A percentile compares a stretch with the other conserved stretches of the same genome.
These are phyloP conservation scores for Penicillium angulare DNA, from an alignment of 495 filamentous ascomycete genomes.

Conservation along the genomic window DNA sequence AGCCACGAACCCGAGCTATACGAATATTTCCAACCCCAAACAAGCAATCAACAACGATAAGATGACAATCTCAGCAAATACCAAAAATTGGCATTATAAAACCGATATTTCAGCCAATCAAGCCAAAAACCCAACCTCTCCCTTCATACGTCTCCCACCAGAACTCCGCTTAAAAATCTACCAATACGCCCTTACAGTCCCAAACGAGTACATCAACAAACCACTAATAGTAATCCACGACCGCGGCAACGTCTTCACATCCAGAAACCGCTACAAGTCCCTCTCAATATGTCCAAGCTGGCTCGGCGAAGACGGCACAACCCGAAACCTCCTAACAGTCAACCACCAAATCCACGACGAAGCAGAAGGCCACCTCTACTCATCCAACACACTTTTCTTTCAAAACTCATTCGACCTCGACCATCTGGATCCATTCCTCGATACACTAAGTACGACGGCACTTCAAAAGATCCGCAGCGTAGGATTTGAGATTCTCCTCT, in stretches of 20 bases:
- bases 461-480: conserved; percentile 36
- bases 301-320: conserved; percentile 32
- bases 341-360: conserved; percentile 45
- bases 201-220: conserved; percentile 36
- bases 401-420: conserved; percentile 40
- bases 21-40: too few relatives aligned
- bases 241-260: conserved; percentile 32
- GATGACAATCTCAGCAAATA: too few relatives aligned
- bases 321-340: conserved; percentile 28
- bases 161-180: conserved; percentile 45
- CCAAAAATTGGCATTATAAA: too few relatives aligned
- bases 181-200: conserved; percentile 35
- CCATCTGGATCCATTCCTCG: conserved; percentile 34
- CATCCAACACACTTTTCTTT: conserved; percentile 41
- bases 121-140: neutral
- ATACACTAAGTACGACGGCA: conserved; percentile 34
- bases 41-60: too few relatives aligned
- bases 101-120: too few relatives aligned
- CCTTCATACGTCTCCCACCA: conserved; percentile 31
- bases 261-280: conserved; percentile 30
- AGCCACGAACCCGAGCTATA: too few relatives aligned
- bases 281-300: conserved; percentile 41
- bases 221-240: conserved; percentile 37
- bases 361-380: conserved; percentile 40
- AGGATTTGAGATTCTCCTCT: conserved; percentile 43